Conservation (phyloP, 2,329 filamentous ascomycete species). For the Fusarium armeniacum region DNA sequence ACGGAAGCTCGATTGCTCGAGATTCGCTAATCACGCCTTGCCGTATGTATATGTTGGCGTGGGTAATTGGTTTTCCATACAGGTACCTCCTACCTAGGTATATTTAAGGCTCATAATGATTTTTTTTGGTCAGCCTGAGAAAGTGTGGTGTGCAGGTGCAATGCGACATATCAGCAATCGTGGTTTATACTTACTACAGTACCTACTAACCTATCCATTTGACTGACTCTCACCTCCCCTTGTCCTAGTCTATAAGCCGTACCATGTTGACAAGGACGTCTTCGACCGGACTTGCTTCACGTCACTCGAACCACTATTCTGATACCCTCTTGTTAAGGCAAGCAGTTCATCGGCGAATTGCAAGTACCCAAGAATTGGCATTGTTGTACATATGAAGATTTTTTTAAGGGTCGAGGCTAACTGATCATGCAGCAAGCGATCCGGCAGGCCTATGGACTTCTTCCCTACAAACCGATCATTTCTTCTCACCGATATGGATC, state of each 20-base stretch:
- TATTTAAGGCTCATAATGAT: neutral
- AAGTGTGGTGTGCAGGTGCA: neutral
- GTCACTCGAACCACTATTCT: neutral
- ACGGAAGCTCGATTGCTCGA: neutral
- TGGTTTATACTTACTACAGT: neutral
- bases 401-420: constrained; percentile 2
- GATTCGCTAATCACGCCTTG: neutral
- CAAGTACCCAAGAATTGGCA: neutral
- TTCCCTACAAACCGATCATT: constrained; percentile 2
- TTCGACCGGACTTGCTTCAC: constrained; percentile 1
- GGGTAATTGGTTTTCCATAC: neutral
- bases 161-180: neutral
- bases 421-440: constrained; percentile 9
- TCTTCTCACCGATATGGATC: constrained; percentile 13
- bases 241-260: neutral
- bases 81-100: neutral
- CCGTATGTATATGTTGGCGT: neutral
- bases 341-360: neutral
- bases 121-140: neutral
- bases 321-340: neutral
- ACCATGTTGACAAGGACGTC: neutral
- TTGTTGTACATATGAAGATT: neutral
- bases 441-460: neutral
- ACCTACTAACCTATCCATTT: neutral
- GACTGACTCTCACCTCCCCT: neutral